Evolutionary conservation across 768 basidiomycete genomes (phyloP).

Genomic region (Hortiboletus campestris): DNA sequence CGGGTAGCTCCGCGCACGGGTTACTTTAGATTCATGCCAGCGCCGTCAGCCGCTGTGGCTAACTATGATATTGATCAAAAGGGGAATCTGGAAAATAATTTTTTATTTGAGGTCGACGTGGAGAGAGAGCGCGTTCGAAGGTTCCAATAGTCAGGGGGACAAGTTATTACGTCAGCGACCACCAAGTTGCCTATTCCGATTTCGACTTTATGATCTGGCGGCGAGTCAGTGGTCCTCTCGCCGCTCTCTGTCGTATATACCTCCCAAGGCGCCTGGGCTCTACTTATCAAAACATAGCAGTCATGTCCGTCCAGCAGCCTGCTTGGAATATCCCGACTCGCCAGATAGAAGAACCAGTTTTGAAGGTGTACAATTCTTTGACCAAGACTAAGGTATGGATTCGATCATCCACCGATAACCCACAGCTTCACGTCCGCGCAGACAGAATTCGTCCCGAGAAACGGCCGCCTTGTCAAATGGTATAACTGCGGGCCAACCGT

Average conservation of each 20-base stretch:
- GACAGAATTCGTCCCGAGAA: conserved; percentile 73
- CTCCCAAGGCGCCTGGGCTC: conserved; percentile 4
- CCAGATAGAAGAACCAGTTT: conserved; percentile 43
- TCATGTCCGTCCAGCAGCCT: conserved; percentile 63
- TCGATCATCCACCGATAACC: conserved; percentile 13
- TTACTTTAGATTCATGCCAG: neutral
- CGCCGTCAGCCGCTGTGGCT: neutral
- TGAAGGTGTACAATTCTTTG: conserved; percentile 87
- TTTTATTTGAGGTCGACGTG: neutral
- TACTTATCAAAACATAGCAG: neutral
- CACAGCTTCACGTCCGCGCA: conserved; percentile 30
- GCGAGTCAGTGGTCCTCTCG: conserved; percentile 13
- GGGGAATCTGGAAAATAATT: neutral
- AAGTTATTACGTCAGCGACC: conserved; percentile 24
- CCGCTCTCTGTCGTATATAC: conserved; percentile 7
- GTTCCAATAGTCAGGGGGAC: neutral
- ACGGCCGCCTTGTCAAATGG: conserved; percentile 86
- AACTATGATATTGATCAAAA: neutral
- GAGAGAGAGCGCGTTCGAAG: neutral
- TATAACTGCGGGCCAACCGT: conserved; percentile 99
- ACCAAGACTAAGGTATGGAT: conserved; percentile 82
- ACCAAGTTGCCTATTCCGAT: conserved; percentile 1
- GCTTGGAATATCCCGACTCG: conserved; percentile 44
- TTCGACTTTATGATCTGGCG: conserved; percentile 22
- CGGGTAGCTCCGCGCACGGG: neutral